Percentiles rank a stretch among this genome's conserved stretches.
Conservation (phyloP, 225 moss, liverwort and hornwort genomes). For the Rhytidiadelphus loreus region DNA sequence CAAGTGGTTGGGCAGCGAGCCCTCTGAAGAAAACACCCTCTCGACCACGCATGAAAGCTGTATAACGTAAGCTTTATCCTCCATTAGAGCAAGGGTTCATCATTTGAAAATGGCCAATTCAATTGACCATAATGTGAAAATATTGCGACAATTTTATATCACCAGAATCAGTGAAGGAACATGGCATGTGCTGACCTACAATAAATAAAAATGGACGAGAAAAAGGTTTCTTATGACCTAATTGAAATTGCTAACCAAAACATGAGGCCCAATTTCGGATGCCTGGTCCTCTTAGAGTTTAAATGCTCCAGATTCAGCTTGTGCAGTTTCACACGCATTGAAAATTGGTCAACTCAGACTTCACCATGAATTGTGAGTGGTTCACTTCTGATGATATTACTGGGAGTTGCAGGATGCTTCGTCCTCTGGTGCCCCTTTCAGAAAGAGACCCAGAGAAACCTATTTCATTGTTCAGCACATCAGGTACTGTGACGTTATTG, state of each 20-base stretch:
- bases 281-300: not conserved
- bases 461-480: constrained; percentile 74
- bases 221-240: not conserved
- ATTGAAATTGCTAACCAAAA: not conserved
- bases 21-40: constrained; percentile 36
- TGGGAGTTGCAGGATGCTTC: constrained; percentile 58
- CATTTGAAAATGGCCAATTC: not conserved
- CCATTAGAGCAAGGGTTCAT: not conserved
- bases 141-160: not conserved
- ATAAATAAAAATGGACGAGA: not conserved
- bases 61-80: constrained; percentile 54
- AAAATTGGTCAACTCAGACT: not conserved
- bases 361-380: not conserved
- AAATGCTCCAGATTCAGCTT: not conserved
- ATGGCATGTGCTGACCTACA: not conserved
- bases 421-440: constrained; percentile 43
- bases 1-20: constrained; percentile 83
- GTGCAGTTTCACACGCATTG: not conserved
- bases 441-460: constrained; percentile 52
- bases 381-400: not conserved
- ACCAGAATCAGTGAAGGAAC: not conserved
- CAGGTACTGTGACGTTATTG: constrained; percentile 44
- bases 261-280: not conserved
- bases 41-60: constrained; percentile 92
- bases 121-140: not conserved